Evolutionary conservation across 202 grass and related monocot species (phyloP).

Genomic region (Hordeum pubiflorum): DNA sequence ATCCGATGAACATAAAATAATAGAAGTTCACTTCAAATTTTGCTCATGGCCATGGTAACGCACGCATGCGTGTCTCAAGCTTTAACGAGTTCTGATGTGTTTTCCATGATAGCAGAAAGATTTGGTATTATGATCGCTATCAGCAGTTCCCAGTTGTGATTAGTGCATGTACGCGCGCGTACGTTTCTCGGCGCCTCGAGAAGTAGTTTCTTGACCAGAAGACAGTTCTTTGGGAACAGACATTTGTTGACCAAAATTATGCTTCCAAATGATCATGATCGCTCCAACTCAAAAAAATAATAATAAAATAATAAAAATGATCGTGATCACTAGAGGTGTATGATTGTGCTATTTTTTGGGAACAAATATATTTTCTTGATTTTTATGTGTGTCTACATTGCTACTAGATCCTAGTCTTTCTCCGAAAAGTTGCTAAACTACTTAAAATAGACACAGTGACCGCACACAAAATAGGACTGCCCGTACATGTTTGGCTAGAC

Average conservation of each 20-base stretch:
- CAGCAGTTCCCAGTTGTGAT: neutral
- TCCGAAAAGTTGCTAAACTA: too few relatives aligned
- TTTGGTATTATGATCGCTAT: constrained; percentile 26
- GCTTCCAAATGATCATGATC: neutral
- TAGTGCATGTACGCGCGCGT: neutral
- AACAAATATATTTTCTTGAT: too few relatives aligned
- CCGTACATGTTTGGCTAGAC: neutral
- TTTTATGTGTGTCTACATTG: too few relatives aligned
- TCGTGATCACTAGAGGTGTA: too few relatives aligned
- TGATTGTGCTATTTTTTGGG: too few relatives aligned
- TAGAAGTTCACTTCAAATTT: neutral
- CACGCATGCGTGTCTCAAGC: constrained; percentile 10
- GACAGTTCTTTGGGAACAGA: neutral
- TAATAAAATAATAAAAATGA: too few relatives aligned
- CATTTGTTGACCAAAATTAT: neutral
- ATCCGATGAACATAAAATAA: neutral
- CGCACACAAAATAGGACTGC: neutral
- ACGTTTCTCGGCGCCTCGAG: neutral
- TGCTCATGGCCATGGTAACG: neutral
- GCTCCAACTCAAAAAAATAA: too few relatives aligned
- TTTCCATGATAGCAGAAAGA: constrained; percentile 27
- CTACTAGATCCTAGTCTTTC: neutral
- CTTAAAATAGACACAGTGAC: neutral
- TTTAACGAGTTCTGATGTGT: constrained; percentile 13
- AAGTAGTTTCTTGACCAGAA: neutral